Percentiles rank a stretch among this genome's conserved stretches.
Conservation (phyloP, 2,329 filamentous ascomycete species). For the Alternaria sp. region DNA sequence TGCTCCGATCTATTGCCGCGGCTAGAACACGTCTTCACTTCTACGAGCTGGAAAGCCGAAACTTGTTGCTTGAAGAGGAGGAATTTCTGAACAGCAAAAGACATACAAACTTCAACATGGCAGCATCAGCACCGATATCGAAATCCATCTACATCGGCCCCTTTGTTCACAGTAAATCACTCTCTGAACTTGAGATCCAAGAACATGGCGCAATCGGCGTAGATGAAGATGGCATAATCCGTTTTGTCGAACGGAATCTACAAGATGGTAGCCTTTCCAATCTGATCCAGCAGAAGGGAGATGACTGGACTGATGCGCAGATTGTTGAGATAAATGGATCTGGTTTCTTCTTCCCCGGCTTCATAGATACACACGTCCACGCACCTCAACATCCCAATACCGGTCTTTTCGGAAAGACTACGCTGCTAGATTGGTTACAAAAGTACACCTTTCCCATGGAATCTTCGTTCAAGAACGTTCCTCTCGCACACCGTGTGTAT, state of each 20-base stretch:
- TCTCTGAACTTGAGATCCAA: slow-evolving; percentile 59
- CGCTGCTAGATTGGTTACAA: slow-evolving; percentile 90
- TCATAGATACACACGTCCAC: slow-evolving; percentile 94
- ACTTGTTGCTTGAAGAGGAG: background rate
- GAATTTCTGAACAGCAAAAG: background rate
- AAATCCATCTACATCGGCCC: slow-evolving; percentile 65
- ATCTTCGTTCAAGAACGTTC: slow-evolving; percentile 70
- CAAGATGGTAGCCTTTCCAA: background rate
- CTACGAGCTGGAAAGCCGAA: background rate
- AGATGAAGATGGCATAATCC: slow-evolving; percentile 62
- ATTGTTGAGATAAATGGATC: slow-evolving; percentile 53
- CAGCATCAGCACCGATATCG: slow-evolving; percentile 37
- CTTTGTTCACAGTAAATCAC: slow-evolving; percentile 66
- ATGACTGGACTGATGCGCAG: slow-evolving; percentile 52
- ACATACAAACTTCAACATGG: slow-evolving; percentile 28
- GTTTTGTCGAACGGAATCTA: slow-evolving; percentile 53
- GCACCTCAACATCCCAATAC: slow-evolving; percentile 94
- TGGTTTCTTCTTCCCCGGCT: slow-evolving; percentile 85
- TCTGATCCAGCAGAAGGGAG: background rate
- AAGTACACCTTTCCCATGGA: slow-evolving; percentile 97
- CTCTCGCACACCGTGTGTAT: slow-evolving; percentile 75
- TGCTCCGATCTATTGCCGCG: background rate
- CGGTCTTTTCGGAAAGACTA: slow-evolving; percentile 92
- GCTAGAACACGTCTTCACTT: slow-evolving; percentile 3
- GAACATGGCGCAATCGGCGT: slow-evolving; percentile 60